Conservation (phyloP, 768 basidiomycete species). For the Tylopilus plumbeoviolaceoides region DNA sequence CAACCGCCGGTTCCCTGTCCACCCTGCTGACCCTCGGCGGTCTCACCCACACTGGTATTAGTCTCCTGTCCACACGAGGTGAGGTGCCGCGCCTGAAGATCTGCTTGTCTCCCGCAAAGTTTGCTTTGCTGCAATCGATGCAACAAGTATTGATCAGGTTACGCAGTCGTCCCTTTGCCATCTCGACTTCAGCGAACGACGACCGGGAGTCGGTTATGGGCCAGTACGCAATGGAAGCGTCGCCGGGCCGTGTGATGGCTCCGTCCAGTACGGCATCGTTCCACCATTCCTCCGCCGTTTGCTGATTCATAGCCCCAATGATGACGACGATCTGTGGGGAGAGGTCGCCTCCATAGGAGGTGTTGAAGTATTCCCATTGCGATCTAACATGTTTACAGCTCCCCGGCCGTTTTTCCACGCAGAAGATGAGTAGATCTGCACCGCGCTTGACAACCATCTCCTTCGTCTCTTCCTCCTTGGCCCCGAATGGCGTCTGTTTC, state of each 20-base stretch:
- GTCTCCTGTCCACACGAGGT: slow-evolving; percentile 4
- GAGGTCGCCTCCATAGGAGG: slow-evolving; percentile 23
- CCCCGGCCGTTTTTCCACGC: slow-evolving; percentile 7
- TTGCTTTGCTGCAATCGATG: slow-evolving; percentile 22
- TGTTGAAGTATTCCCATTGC: slow-evolving; percentile 24
- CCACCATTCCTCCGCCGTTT: slow-evolving; percentile 23
- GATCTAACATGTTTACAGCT: slow-evolving; percentile 8
- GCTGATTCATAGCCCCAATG: slow-evolving; percentile 14
- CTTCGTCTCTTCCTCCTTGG: slow-evolving; percentile 4
- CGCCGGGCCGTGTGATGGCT: not conserved
- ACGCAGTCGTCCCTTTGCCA: slow-evolving; percentile 3
- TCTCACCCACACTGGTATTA: slow-evolving; percentile 2
- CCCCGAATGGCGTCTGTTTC: not conserved
- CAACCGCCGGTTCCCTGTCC: not conserved
- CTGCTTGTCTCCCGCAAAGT: slow-evolving; percentile 2
- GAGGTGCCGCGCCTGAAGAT: slow-evolving; percentile 10
- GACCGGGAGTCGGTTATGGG: slow-evolving; percentile 8
- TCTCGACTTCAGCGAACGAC: not conserved
- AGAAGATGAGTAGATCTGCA: slow-evolving; percentile 23
- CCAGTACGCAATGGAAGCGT: slow-evolving; percentile 16
- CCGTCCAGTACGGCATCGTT: not conserved
- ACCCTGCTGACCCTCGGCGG: not conserved
- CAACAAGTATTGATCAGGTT: slow-evolving; percentile 18
- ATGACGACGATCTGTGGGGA: slow-evolving; percentile 23
- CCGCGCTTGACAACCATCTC: slow-evolving; percentile 16